Conservation (phyloP, 371 early-diverging fungal genomes). For the Syncephalastrum monosporum region DNA sequence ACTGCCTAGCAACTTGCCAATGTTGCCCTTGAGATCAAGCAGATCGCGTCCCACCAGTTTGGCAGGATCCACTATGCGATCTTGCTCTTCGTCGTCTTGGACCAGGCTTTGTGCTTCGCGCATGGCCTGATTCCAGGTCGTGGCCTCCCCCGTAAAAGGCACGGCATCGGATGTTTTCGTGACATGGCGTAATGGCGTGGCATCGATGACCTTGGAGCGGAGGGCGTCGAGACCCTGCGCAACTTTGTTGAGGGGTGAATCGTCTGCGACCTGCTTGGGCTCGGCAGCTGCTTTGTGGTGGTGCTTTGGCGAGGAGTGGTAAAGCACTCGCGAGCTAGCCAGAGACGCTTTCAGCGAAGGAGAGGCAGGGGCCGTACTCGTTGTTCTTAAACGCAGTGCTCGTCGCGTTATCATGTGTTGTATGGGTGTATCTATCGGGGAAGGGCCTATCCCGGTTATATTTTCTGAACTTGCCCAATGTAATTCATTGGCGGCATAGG, state of each 20-base stretch:
- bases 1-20: conserved; percentile 79
- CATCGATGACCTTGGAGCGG: conserved; percentile 21
- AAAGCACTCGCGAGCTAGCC: neutral
- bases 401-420: no score
- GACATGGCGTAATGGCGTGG: conserved; percentile 11
- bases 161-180: conserved; percentile 17
- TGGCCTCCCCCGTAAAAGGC: conserved; percentile 37
- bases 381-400: no score
- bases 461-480: no score
- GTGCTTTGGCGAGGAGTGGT: conserved; percentile 3
- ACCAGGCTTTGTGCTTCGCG: conserved; percentile 52
- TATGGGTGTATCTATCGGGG: no score
- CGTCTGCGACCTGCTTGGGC: conserved; percentile 15
- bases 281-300: conserved; percentile 12
- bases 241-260: conserved; percentile 31
- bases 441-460: no score
- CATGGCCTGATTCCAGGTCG: conserved; percentile 56
- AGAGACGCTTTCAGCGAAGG: no score
- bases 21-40: conserved; percentile 81
- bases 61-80: conserved; percentile 53
- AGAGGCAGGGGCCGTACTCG: no score
- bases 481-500: no score
- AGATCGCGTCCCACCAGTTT: conserved; percentile 78
- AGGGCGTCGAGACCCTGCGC: conserved; percentile 28
- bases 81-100: conserved; percentile 31